Conservation (phyloP, 2,329 filamentous ascomycete species). For the Colletotrichum somersetense region DNA sequence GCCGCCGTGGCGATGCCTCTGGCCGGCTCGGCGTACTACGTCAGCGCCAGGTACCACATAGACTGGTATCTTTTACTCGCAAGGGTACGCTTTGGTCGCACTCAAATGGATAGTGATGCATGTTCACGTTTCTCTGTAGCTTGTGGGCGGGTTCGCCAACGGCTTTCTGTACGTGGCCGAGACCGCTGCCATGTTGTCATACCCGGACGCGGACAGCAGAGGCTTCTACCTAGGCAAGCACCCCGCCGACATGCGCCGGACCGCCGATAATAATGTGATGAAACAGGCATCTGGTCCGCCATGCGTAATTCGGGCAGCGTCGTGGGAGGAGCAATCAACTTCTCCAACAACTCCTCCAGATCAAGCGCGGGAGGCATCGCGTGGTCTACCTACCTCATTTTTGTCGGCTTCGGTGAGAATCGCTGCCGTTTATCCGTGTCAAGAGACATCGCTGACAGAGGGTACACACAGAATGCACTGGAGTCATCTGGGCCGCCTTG, state of each 20-base stretch:
- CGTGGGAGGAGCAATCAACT: conserved; percentile 60
- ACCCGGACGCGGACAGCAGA: conserved; percentile 40
- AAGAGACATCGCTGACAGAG: background rate
- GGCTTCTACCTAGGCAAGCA: conserved; percentile 40
- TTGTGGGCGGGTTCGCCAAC: conserved; percentile 39
- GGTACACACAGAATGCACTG: conserved; percentile 44
- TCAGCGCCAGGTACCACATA: conserved; percentile 47
- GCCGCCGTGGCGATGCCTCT: conserved; percentile 51
- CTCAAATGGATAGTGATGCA: rapidly evolving
- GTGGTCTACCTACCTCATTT: conserved; percentile 48
- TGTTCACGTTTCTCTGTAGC: background rate
- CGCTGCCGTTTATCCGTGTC: background rate
- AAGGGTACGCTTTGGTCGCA: conserved; percentile 32
- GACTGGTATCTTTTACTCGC: conserved; percentile 50
- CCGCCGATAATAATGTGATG: background rate
- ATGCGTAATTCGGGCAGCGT: conserved; percentile 48
- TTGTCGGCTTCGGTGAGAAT: conserved; percentile 45
- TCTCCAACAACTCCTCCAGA: conserved; percentile 56
- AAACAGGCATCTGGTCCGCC: conserved; percentile 45
- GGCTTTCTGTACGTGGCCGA: conserved; percentile 48
- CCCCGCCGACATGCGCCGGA: rapidly evolving
- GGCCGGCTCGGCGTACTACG: conserved; percentile 51
- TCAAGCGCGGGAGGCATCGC: conserved; percentile 46
- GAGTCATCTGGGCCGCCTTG: conserved; percentile 46
- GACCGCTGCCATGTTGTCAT: conserved; percentile 47